Base-by-base conservation (phyloP, 345 rosid genomes). In the Cardiospermum halicacabum region DNA sequence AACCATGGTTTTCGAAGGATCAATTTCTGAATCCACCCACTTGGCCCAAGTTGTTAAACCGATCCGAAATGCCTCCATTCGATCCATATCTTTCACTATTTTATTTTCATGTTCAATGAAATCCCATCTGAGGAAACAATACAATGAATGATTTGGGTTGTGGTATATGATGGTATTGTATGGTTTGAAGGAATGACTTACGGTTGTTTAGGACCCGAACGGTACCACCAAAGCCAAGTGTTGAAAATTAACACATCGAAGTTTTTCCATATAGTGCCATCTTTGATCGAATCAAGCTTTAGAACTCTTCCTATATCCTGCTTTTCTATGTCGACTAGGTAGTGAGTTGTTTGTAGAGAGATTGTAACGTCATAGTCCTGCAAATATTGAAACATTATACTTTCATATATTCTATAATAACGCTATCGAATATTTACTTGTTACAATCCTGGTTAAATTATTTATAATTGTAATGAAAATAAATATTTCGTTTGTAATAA, bases 21-120 rank as follows among this genome's bases (percentile, higher is more conserved):
- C 88, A 3, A 89, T 86, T 19, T 87, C 82, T 5, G 89, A 59
- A 78, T 92, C 89, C 15, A 87, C 91, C 98, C 98, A 92, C 34
- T 82, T 72, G 21, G 88, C 87, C 98, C 96, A 92, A 40, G 96
- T 89, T 65, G 65, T 78, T 54, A 92, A 82, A 39, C 78, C 95
- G 72, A 67, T 78, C 16, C 62, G 80, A 63, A 88, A 88, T 16
- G 96, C 97, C 56, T 28, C 83, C 92, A 90, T 85, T 6, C 92
- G 86, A 64, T 88, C 84, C 86, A 90, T 90, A 78, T 79, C 87
- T 61, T 80, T 56, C 2, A 50, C 26, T 11, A 77, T 59, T 37
- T 30, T 58, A 21, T 78, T 62, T 7, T 88, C 94, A 60, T 70
- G 85, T 75, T 73, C 74, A 56, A 88, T 60, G 66, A 77, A 93